Conservation (phyloP, 164 flowering plant species). For the Macadamia integrifolia region DNA sequence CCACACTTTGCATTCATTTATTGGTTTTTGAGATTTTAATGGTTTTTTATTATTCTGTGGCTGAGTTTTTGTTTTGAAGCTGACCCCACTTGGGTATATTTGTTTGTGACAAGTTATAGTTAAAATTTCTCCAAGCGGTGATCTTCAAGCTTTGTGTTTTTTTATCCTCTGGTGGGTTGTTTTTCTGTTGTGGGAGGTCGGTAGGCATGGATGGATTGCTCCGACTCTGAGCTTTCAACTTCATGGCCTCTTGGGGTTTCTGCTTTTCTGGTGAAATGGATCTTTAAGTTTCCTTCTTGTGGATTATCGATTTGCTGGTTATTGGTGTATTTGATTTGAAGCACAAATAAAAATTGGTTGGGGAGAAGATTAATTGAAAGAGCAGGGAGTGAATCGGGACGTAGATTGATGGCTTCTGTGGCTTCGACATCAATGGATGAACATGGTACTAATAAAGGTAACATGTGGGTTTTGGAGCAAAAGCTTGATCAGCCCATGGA, state of each 20-base stretch:
- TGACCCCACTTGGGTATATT: neutral
- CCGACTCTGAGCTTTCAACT: neutral
- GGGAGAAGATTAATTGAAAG: neutral
- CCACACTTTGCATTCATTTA: neutral
- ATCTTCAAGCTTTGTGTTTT: neutral
- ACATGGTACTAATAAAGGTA: constrained; percentile 36
- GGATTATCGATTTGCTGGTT: neutral
- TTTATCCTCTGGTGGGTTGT: neutral
- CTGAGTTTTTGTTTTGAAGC: neutral
- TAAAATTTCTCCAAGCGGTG: neutral
- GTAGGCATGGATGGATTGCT: neutral
- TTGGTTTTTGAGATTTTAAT: neutral
- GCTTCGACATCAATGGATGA: constrained; percentile 31
- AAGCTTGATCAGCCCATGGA: constrained; percentile 99
- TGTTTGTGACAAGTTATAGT: neutral
- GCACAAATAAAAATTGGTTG: neutral
- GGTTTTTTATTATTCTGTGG: neutral
- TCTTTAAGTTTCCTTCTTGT: neutral
- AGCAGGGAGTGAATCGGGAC: neutral
- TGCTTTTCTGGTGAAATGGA: neutral
- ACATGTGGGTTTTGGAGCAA: constrained; percentile 97
- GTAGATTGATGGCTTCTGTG: neutral
- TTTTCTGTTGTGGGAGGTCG: neutral
- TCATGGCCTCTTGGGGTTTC: neutral
- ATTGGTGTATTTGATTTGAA: neutral